These are phyloP conservation scores for Eremomyces bilateralis DNA, from an alignment of 495 filamentous ascomycete genomes.

Conservation along the genomic window DNA sequence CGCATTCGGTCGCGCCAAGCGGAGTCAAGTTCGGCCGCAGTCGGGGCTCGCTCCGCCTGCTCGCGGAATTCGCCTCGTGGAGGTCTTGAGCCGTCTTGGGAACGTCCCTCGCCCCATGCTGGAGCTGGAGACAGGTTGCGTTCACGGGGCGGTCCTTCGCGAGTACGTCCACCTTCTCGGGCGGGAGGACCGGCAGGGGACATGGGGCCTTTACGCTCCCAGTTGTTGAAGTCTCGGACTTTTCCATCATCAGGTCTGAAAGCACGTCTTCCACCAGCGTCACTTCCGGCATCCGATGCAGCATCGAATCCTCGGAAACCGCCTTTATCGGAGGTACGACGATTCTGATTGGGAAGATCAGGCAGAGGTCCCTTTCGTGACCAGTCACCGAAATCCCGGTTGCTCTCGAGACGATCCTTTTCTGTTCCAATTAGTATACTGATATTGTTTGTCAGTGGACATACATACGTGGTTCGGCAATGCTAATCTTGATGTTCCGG, in stretches of 20 bases:
- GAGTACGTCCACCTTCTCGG: constrained; percentile 47
- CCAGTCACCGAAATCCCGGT: constrained; percentile 63
- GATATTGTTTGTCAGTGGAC: background rate
- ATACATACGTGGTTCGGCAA: constrained; percentile 63
- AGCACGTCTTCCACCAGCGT: constrained; percentile 15
- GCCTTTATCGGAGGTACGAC: constrained; percentile 27
- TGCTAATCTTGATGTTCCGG: constrained; percentile 66
- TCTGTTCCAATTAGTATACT: constrained; percentile 24
- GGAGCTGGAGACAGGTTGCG: constrained; percentile 57
- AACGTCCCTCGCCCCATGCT: constrained; percentile 48
- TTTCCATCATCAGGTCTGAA: constrained; percentile 50
- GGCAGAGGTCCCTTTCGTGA: constrained; percentile 77
- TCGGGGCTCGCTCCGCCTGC: constrained; percentile 29
- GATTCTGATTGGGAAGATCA: constrained; percentile 30
- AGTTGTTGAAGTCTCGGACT: constrained; percentile 69
- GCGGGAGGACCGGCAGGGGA: constrained; percentile 33
- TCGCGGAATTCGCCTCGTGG: constrained; percentile 65
- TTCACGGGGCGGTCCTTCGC: constrained; percentile 38
- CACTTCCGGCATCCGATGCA: constrained; percentile 25
- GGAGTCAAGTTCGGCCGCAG: constrained; percentile 68
- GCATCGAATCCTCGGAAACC: constrained; percentile 19
- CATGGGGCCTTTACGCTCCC: constrained; percentile 88
- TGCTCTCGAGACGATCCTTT: constrained; percentile 45
- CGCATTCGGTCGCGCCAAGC: constrained; percentile 72
- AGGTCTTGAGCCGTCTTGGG: constrained; percentile 61